Percentiles rank a stretch among this genome's conserved stretches.
Conservation (phyloP, 169 alveolate species). For the Babesia sp. region DNA sequence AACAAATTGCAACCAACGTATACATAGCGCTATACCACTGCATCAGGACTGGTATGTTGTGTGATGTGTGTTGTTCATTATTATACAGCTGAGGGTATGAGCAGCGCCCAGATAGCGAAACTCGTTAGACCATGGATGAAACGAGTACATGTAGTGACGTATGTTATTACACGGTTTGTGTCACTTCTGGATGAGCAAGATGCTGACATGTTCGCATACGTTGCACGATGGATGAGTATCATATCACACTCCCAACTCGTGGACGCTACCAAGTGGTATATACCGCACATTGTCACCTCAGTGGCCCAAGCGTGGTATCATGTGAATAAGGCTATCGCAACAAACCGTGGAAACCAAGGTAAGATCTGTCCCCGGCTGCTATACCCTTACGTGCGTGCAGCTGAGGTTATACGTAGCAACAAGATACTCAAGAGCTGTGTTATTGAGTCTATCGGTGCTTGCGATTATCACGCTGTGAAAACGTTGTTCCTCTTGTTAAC, state of each 20-base stretch:
- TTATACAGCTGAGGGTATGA: conserved; percentile 24
- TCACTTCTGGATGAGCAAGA: conserved; percentile 12
- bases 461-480: conserved; percentile 14
- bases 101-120: conserved; percentile 28
- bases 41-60: conserved; percentile 20
- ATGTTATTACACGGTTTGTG: conserved; percentile 18
- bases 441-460: conserved; percentile 19
- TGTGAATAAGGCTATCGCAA: conserved; percentile 9
- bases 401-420: conserved; percentile 9
- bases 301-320: conserved; percentile 1
- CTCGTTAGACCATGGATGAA: conserved; percentile 37
- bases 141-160: conserved; percentile 12
- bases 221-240: conserved; percentile 34
- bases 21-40: conserved; percentile 24
- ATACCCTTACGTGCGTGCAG: not conserved
- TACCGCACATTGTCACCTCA: conserved; percentile 32
- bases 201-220: conserved; percentile 31
- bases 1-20: conserved; percentile 23
- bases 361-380: not conserved
- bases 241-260: conserved; percentile 21
- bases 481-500: conserved; percentile 31
- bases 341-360: not conserved
- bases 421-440: conserved; percentile 43
- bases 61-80: not conserved
- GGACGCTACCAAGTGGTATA: conserved; percentile 44